phyloP scores from a whole-genome alignment of 2,329 filamentous ascomycete species.

The Trichoderma cornu-damae region DNA sequence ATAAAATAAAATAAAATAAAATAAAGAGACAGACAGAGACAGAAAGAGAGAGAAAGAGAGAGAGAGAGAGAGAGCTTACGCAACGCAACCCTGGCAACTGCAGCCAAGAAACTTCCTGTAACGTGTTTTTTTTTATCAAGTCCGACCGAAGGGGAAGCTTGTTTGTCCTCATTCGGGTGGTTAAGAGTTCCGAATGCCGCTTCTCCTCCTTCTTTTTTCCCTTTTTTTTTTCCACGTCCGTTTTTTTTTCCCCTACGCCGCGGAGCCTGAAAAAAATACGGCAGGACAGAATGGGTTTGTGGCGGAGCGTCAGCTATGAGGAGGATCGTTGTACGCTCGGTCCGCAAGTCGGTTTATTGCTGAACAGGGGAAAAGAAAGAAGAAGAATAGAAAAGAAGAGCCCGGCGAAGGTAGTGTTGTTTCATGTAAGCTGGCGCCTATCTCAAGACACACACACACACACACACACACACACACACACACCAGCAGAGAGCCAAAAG shows the following conservation, averaged over 20 bases:
- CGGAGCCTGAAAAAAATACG: neutral
- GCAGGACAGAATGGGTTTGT: neutral
- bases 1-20: too few relatives aligned
- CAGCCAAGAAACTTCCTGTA: neutral
- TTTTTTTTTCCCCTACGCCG: neutral
- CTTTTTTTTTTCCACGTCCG: neutral
- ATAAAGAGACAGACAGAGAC: neutral
- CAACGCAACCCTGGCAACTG: neutral
- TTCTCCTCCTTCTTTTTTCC: neutral
- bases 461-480: too few relatives aligned
- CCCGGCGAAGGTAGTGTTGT: too few relatives aligned
- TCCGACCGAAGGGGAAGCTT: neutral
- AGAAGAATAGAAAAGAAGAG: too few relatives aligned
- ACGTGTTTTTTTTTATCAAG: neutral
- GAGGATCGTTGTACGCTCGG: too few relatives aligned
- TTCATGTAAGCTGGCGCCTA: too few relatives aligned
- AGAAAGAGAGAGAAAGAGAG: neutral
- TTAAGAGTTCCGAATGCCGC: constrained; percentile 10
- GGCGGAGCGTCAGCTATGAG: neutral
- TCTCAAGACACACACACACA: too few relatives aligned
- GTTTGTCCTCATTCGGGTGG: neutral
- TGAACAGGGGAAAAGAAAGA: too few relatives aligned
- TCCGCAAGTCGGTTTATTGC: too few relatives aligned
- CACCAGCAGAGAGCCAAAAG: too few relatives aligned
- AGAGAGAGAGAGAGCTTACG: neutral